phyloP scores from a whole-genome alignment of 768 basidiomycete species.

The Galerina marginata region DNA sequence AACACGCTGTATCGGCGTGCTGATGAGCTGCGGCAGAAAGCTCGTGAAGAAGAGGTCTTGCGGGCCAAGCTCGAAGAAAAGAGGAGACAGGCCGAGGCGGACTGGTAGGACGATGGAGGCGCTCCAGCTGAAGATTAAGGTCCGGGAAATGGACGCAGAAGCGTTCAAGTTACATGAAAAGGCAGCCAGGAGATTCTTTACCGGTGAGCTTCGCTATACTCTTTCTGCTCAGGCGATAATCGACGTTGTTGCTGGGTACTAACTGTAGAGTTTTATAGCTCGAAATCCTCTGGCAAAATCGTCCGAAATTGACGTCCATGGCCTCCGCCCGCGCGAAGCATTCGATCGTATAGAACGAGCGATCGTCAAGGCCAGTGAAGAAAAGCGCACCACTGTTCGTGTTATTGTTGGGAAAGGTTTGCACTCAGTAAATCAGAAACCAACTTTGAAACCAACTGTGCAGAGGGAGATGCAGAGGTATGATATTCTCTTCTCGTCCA shows the following conservation, averaged over 20 bases:
- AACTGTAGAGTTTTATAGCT: constrained; percentile 31
- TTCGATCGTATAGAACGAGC: constrained; percentile 48
- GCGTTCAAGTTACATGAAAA: constrained; percentile 46
- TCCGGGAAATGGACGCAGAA: constrained; percentile 39
- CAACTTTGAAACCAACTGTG: constrained; percentile 85
- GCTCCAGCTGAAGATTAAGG: constrained; percentile 42
- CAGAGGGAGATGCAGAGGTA: constrained; percentile 76
- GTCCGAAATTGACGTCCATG: constrained; percentile 53
- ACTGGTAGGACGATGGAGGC: constrained; percentile 43
- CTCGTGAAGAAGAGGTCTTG: constrained; percentile 42
- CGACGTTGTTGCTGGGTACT: constrained; percentile 4
- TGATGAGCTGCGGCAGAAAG: constrained; percentile 44
- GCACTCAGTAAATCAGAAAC: constrained; percentile 72
- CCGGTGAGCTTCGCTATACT: constrained; percentile 38
- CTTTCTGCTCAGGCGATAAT: not conserved
- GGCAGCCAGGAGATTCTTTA: constrained; percentile 51
- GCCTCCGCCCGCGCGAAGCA: constrained; percentile 52
- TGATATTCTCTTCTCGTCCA: constrained; percentile 3
- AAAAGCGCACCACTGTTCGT: constrained; percentile 37
- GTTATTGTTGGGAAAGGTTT: constrained; percentile 79
- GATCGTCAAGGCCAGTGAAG: constrained; percentile 41
- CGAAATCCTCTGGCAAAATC: constrained; percentile 41
- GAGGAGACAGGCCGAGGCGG: constrained; percentile 33
- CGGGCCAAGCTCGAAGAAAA: constrained; percentile 30
- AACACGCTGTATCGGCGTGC: constrained; percentile 37